Evolutionary conservation across 176 grass and related monocot species (phyloP).

Genomic region (Phoenix roebelenii): DNA sequence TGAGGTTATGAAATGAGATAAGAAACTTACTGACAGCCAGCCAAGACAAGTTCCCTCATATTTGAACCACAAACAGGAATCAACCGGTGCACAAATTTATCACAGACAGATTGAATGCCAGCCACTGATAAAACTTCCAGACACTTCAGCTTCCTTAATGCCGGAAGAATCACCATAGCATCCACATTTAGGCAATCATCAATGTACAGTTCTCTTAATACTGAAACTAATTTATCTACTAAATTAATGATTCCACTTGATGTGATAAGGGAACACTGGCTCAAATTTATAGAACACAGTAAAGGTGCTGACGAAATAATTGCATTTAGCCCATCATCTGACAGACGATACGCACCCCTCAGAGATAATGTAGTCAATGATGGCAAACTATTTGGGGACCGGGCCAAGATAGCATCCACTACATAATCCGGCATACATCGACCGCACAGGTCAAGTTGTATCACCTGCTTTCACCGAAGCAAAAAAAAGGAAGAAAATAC

Average conservation of each 20-base stretch:
- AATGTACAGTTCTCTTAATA: constrained; percentile 71
- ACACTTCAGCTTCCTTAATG: constrained; percentile 51
- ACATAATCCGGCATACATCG: constrained; percentile 83
- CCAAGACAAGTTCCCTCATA: constrained; percentile 65
- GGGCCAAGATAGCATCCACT: constrained; percentile 57
- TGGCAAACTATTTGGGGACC: constrained; percentile 52
- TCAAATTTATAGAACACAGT: constrained; percentile 61
- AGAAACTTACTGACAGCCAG: constrained; percentile 71
- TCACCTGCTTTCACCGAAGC: constrained; percentile 38
- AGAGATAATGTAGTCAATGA: constrained; percentile 56
- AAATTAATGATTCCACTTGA: constrained; percentile 57
- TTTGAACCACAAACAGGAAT: constrained; percentile 57
- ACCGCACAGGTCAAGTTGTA: constrained; percentile 85
- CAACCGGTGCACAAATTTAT: constrained; percentile 69
- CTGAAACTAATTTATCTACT: constrained; percentile 29
- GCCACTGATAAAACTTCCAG: constrained; percentile 79
- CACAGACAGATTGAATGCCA: constrained; percentile 51
- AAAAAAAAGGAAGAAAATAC: background rate
- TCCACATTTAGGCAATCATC: constrained; percentile 81
- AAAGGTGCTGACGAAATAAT: constrained; percentile 58
- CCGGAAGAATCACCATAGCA: constrained; percentile 63
- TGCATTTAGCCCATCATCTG: constrained; percentile 64
- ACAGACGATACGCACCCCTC: constrained; percentile 80
- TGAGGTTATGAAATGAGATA: constrained; percentile 10
- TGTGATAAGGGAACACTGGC: constrained; percentile 75